phyloP scores from a whole-genome alignment of 1,284 basidiomycete species.

The Spongispora temasekensis region DNA sequence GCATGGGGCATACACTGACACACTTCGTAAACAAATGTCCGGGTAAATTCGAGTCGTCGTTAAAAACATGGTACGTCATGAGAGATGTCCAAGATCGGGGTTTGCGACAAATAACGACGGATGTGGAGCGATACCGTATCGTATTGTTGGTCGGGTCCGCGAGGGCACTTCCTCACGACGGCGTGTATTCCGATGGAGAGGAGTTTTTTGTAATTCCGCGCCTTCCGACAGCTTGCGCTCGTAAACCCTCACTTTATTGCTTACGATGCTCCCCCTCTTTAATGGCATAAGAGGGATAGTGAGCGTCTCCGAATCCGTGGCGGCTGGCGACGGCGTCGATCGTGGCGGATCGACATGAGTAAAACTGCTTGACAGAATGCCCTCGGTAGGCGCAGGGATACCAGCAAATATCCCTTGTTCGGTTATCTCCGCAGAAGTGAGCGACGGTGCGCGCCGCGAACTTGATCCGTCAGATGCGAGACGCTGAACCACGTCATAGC shows the following conservation, averaged over 20 bases:
- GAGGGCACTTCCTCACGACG: conserved; percentile 31
- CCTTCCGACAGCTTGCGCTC: conserved; percentile 42
- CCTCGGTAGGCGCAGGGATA: conserved; percentile 10
- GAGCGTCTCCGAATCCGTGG: conserved; percentile 1
- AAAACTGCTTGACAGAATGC: conserved; percentile 10
- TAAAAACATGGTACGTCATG: conserved; percentile 12
- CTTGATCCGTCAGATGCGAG: conserved; percentile 41
- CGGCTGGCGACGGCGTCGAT: conserved; percentile 1
- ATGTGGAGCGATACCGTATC: conserved; percentile 49
- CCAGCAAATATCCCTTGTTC: conserved; percentile 21
- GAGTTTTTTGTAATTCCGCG: conserved; percentile 11
- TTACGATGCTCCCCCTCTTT: conserved; percentile 26
- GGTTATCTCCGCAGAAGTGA: conserved; percentile 27
- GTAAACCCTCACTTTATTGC: conserved; percentile 40
- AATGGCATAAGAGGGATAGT: background rate
- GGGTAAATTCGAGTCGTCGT: conserved; percentile 5
- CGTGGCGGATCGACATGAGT: conserved; percentile 18
- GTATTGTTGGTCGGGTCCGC: conserved; percentile 32
- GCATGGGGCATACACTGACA: conserved; percentile 8
- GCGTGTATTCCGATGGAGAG: conserved; percentile 33
- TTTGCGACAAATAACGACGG: conserved; percentile 52
- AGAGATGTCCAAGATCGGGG: conserved; percentile 39
- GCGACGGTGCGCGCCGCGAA: conserved; percentile 24
- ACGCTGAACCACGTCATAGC: conserved; percentile 68
- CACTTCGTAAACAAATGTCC: background rate